Conservation (phyloP, 164 flowering plant species). For the Chloranthus sessilifolius region DNA sequence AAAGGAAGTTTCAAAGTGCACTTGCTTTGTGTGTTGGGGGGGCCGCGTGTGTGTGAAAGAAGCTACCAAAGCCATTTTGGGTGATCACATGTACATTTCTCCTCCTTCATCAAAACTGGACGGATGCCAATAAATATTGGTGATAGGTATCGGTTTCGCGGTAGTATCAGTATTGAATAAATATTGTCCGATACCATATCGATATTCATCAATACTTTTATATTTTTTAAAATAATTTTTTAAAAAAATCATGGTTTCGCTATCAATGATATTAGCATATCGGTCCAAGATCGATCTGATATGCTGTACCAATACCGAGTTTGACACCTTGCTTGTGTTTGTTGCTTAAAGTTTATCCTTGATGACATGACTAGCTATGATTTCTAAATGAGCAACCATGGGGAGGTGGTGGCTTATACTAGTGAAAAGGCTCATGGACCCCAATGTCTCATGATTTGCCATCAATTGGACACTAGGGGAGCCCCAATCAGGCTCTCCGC, state of each 20-base stretch:
- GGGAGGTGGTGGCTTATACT: slow-evolving; percentile 54
- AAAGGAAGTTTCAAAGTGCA: slow-evolving; percentile 34
- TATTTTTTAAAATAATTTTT: too few species aligned
- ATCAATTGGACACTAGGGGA: slow-evolving; percentile 35
- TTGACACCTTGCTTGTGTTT: slow-evolving; percentile 9
- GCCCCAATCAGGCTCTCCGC: slow-evolving; percentile 7
- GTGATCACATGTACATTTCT: slow-evolving; percentile 16
- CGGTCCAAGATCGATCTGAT: too few species aligned
- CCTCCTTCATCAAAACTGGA: too few species aligned
- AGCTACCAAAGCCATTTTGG: slow-evolving; percentile 43
- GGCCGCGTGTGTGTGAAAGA: too few species aligned
- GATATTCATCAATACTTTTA: too few species aligned
- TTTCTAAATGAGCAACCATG: slow-evolving; percentile 7
- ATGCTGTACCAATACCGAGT: too few species aligned
- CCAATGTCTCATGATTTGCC: slow-evolving; percentile 46
- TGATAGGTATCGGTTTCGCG: too few species aligned
- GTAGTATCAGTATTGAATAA: too few species aligned
- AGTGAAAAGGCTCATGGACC: slow-evolving; percentile 47
- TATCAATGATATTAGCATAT: too few species aligned
- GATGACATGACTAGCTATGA: slow-evolving; percentile 34
- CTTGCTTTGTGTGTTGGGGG: slow-evolving; percentile 61
- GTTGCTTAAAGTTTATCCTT: slow-evolving; percentile 58
- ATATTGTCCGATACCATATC: too few species aligned
- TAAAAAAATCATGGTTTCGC: too few species aligned
- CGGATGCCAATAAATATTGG: too few species aligned